Evolutionary conservation across 352 stramenopile genomes (phyloP).

Genomic region (Globisporangium nunn): DNA sequence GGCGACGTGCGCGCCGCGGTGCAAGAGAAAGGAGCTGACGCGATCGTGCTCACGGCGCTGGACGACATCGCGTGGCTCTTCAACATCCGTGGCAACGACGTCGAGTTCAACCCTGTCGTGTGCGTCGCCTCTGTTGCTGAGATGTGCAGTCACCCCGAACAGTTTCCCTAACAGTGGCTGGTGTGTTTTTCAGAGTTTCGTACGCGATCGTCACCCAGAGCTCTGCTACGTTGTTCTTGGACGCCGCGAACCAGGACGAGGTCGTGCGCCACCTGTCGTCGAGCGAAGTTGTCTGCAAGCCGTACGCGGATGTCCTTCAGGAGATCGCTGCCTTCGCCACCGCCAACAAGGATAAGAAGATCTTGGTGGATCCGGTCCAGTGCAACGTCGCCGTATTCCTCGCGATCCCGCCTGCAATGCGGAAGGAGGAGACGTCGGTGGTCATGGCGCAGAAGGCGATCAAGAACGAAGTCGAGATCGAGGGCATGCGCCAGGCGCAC

Average conservation of each 20-base stretch:
- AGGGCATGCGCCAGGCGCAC: conserved; percentile 92
- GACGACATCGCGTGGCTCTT: conserved; percentile 98
- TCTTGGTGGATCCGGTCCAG: conserved; percentile 73
- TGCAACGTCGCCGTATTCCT: conserved; percentile 84
- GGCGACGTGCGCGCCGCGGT: conserved; percentile 72
- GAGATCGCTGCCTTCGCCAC: conserved; percentile 40
- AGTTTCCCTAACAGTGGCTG: neutral
- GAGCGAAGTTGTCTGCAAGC: conserved; percentile 55
- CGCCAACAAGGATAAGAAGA: conserved; percentile 45
- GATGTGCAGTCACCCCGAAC: neutral
- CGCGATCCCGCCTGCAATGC: conserved; percentile 58
- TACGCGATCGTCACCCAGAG: conserved; percentile 93
- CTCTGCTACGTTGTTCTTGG: conserved; percentile 88
- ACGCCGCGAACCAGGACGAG: conserved; percentile 67
- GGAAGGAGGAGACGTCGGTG: conserved; percentile 69
- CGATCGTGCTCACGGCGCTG: conserved; percentile 93
- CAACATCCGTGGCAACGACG: conserved; percentile 96
- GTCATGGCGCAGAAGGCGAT: conserved; percentile 86
- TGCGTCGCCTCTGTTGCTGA: conserved; percentile 41
- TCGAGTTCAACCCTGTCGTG: conserved; percentile 97
- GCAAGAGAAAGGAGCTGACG: conserved; percentile 84
- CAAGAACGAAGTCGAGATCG: conserved; percentile 94
- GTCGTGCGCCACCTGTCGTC: conserved; percentile 37
- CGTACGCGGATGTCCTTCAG: conserved; percentile 43
- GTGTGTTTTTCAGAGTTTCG: conserved; percentile 41